A percentile compares a stretch with the other conserved stretches of the same genome.
phyloP scores from a whole-genome alignment of 2,329 filamentous ascomycete genomes.

The Penicillium digitatum region DNA sequence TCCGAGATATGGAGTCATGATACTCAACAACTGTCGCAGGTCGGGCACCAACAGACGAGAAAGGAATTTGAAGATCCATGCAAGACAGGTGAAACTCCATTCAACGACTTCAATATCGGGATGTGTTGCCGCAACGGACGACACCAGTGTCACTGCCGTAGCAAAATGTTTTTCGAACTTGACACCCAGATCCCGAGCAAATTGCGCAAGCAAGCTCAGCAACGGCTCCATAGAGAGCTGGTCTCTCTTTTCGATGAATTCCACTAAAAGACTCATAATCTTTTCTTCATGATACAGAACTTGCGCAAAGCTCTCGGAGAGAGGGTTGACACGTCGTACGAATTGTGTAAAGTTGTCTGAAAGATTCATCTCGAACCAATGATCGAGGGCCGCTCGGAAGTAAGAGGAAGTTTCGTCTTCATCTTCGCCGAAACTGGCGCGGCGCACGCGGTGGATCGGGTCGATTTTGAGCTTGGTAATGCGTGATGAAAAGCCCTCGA shows the following conservation, averaged over 20 bases:
- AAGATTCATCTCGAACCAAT: constrained; percentile 89
- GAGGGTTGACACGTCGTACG: constrained; percentile 65
- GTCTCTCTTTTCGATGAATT: constrained; percentile 74
- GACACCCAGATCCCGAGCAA: constrained; percentile 86
- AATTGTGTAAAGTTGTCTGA: constrained; percentile 77
- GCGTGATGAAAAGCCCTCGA: constrained; percentile 85
- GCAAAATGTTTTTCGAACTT: constrained; percentile 87
- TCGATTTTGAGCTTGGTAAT: constrained; percentile 91
- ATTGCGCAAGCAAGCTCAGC: constrained; percentile 80
- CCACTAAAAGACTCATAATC: constrained; percentile 73
- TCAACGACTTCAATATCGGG: constrained; percentile 86
- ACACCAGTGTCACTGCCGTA: constrained; percentile 68
- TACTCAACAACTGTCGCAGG: constrained; percentile 74
- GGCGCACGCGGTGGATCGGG: constrained; percentile 82
- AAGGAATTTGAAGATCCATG: constrained; percentile 96
- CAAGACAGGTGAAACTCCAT: constrained; percentile 91
- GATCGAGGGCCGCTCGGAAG: constrained; percentile 74
- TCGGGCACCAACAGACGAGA: constrained; percentile 82
- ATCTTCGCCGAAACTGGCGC: constrained; percentile 73
- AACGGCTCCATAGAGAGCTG: constrained; percentile 79
- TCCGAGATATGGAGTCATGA: constrained; percentile 79
- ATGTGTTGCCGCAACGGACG: constrained; percentile 71
- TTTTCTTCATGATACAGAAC: constrained; percentile 84
- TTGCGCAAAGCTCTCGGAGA: constrained; percentile 86
- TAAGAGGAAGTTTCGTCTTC: constrained; percentile 76